Percentiles rank a stretch among this genome's conserved stretches.
These are phyloP conservation scores for Leucocoprinus sp. DNA, from an alignment of 768 basidiomycete genomes.

Conservation along the genomic window DNA sequence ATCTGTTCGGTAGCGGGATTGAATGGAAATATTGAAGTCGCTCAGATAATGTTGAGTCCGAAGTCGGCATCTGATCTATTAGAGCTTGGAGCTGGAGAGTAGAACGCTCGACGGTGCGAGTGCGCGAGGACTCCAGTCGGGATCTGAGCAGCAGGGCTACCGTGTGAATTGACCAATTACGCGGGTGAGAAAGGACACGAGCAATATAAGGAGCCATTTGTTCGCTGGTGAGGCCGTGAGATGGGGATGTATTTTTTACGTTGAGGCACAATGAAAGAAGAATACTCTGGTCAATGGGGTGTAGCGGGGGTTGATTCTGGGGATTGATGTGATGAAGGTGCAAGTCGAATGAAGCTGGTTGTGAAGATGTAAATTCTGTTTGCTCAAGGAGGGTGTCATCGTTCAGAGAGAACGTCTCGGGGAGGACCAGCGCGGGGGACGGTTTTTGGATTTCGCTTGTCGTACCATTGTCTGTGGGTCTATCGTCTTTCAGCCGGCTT, in stretches of 20 bases:
- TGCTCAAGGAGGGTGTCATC: constrained; percentile 96
- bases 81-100: constrained; percentile 91
- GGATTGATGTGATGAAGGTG: constrained; percentile 71
- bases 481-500: constrained; percentile 42
- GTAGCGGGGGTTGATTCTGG: constrained; percentile 73
- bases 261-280: constrained; percentile 87
- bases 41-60: constrained; percentile 67
- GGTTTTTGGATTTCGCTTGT: constrained; percentile 10
- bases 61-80: constrained; percentile 92
- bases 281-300: constrained; percentile 91
- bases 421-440: constrained; percentile 31
- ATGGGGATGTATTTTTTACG: constrained; percentile 81
- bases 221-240: constrained; percentile 82
- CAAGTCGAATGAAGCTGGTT: constrained; percentile 35
- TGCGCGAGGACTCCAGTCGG: constrained; percentile 79
- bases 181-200: constrained; percentile 82
- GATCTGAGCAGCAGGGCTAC: constrained; percentile 93
- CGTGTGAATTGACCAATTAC: constrained; percentile 95
- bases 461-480: constrained; percentile 9
- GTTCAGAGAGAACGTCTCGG: constrained; percentile 79
- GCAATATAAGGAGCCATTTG: constrained; percentile 91
- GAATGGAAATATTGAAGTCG: constrained; percentile 75
- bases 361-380: constrained; percentile 82
- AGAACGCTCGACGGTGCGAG: constrained; percentile 89
- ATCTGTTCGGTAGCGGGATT: constrained; percentile 78